A percentile compares a stretch with the other conserved stretches of the same genome.
These are phyloP conservation scores for Paramecium octaurelia DNA, from an alignment of 73 alveolate genomes.

Conservation along the genomic window DNA sequence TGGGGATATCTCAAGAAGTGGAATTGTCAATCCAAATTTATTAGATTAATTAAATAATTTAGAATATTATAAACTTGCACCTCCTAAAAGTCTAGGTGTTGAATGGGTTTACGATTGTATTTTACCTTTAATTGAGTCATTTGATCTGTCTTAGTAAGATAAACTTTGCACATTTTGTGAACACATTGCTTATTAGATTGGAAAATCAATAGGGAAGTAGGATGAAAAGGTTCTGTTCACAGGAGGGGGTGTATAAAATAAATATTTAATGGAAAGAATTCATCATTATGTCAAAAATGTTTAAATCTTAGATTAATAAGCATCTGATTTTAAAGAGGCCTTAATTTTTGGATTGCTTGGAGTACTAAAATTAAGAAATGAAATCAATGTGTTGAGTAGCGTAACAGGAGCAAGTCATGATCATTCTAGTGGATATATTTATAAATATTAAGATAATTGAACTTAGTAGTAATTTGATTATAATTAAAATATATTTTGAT, in stretches of 20 bases:
- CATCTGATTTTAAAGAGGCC: constrained; percentile 55
- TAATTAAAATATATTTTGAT: too few relatives aligned
- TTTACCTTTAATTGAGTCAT: constrained; percentile 16
- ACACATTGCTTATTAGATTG: constrained; percentile 10
- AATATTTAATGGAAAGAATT: constrained; percentile 44
- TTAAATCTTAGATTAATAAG: background rate
- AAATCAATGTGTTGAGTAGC: constrained; percentile 10
- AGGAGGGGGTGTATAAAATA: constrained; percentile 60
- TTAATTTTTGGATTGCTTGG: constrained; percentile 57
- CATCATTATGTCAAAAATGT: background rate
- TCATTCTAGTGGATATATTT: constrained; percentile 34
- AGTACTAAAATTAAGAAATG: background rate
- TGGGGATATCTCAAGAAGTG: background rate
- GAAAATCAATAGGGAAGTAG: background rate
- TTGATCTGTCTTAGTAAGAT: background rate
- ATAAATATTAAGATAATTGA: background rate
- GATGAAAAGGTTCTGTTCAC: background rate
- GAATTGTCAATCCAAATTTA: background rate
- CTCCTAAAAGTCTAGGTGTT: constrained; percentile 43
- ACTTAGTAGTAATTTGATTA: background rate
- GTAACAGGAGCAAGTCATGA: constrained; percentile 57
- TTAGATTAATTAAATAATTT: background rate
- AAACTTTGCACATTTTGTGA: constrained; percentile 25
- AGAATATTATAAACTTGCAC: background rate
- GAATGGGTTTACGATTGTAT: constrained; percentile 26